Base-by-base conservation (phyloP, 495 filamentous ascomycete genomes). In the Cudoniella acicularis region DNA sequence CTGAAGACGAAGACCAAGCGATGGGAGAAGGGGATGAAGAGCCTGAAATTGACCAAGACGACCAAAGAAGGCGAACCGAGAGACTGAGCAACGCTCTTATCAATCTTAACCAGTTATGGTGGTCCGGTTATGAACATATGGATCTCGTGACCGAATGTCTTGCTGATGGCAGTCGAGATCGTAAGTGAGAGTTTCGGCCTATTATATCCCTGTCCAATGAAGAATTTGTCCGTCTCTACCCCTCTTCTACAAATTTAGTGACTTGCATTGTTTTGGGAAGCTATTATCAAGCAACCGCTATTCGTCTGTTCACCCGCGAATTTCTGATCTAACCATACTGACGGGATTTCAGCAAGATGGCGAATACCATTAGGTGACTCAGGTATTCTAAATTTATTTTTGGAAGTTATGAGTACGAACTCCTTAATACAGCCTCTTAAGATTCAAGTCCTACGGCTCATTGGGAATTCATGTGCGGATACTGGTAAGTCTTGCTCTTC, bases 391-490 rank as follows among this genome's bases (percentile, higher is more conserved):
- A 75, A 77, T 2, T 87, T 90, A 58, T 88, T 89, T 62, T 73
- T 90, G 10, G 65, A 75, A 17, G 61, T 86, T 3, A 62, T 88
- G 45, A 69, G 79, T 10, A 72, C 66, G 0, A 63, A 72, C 17
- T 69, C 69, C 1, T 27, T 75, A 9, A 60, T 65, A 1, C 61
- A 61, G 13, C 45, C 64, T 6, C 67, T 82, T 4, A 67, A 69
- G 30, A 69, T 73, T 20, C 84, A 89, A 62, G 76, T 81, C 24
- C 72, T 94, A 26, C 83, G 88, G 16, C 61, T 93, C 22, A 75
- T 91, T 64, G 90, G 87, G 1, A 93, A 93, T 70, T 84, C 83
- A n/a, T 92, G 88, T 70, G 89, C 89, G 46, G 90, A 93, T 66
- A 87, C 83, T 54, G 83, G 89, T 88, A 72, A 65, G 76, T 64